Conservation (phyloP, 2,329 filamentous ascomycete species). For the Phaeosphaeria sp. region DNA sequence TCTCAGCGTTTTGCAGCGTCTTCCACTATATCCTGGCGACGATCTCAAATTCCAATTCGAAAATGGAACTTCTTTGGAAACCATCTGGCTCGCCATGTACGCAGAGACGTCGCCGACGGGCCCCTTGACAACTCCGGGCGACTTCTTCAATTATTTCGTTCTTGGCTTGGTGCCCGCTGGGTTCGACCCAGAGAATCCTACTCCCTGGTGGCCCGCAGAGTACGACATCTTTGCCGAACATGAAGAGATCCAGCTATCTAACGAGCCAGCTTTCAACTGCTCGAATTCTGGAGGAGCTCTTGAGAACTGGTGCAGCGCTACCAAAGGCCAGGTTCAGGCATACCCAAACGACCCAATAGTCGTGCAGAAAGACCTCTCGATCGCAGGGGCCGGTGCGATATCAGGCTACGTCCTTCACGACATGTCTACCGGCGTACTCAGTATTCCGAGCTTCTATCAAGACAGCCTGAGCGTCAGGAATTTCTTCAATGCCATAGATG, state of each 20-base stretch:
- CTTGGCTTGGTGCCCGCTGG: constrained; percentile 31
- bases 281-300: neutral
- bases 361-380: constrained; percentile 22
- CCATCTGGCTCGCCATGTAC: constrained; percentile 30
- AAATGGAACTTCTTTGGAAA: constrained; percentile 26
- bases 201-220: neutral
- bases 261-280: neutral
- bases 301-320: constrained; percentile 18
- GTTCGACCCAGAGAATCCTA: constrained; percentile 3
- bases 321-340: constrained; percentile 14
- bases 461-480: constrained; percentile 3
- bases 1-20: constrained; percentile 17
- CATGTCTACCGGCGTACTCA: constrained; percentile 50
- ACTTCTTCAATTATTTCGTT: constrained; percentile 56
- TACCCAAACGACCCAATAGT: constrained; percentile 29
- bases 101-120: constrained; percentile 24
- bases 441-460: constrained; percentile 47
- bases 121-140: constrained; percentile 49
- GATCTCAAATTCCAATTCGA: constrained; percentile 29
- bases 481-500: constrained; percentile 35
- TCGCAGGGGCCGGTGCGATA: constrained; percentile 29
- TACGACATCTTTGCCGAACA: neutral
- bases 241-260: neutral
- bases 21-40: constrained; percentile 48
- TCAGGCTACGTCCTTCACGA: constrained; percentile 53